Percentiles rank a stretch among this genome's conserved stretches.
phyloP scores from a whole-genome alignment of 2,329 filamentous ascomycete genomes.

The Lasiodiplodia hormozganensis region DNA sequence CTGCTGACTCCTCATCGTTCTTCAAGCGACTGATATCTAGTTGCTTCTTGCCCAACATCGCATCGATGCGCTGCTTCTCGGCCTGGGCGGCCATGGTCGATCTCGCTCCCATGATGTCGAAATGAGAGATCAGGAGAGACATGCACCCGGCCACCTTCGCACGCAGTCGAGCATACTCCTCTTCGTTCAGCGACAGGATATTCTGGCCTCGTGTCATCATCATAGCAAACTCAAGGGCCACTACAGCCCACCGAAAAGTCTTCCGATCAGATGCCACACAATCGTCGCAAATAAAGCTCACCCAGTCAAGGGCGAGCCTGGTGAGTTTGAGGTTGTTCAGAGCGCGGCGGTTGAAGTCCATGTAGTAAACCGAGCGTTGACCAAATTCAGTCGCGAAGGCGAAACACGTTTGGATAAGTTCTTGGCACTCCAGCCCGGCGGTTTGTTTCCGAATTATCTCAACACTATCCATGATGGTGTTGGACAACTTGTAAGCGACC shows the following conservation, averaged over 20 bases:
- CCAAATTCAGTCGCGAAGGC: slow-evolving; percentile 99
- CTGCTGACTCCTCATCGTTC: slow-evolving; percentile 85
- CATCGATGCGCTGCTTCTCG: slow-evolving; percentile 87
- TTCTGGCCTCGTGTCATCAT: slow-evolving; percentile 93
- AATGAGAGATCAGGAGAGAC: slow-evolving; percentile 96
- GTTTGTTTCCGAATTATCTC: slow-evolving; percentile 90
- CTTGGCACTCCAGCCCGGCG: slow-evolving; percentile 83
- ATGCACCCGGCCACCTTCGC: slow-evolving; percentile 95
- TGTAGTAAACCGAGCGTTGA: slow-evolving; percentile 89
- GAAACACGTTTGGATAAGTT: slow-evolving; percentile 97
- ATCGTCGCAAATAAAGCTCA: slow-evolving; percentile 97
- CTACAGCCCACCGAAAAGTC: slow-evolving; percentile 96
- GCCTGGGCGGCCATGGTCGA: slow-evolving; percentile 93
- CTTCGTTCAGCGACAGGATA: slow-evolving; percentile 87
- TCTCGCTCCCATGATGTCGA: slow-evolving; percentile 97
- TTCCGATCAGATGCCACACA: slow-evolving; percentile 92
- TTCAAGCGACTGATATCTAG: slow-evolving; percentile 76
- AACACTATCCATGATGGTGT: slow-evolving; percentile 98
- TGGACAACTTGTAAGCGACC: slow-evolving; percentile 94
- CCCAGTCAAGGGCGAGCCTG: slow-evolving; percentile 92
- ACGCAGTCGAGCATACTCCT: slow-evolving; percentile 83
- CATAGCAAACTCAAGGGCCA: slow-evolving; percentile 96
- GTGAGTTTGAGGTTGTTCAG: slow-evolving; percentile 98
- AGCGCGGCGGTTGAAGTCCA: slow-evolving; percentile 92
- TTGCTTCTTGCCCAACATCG: slow-evolving; percentile 75